Percentiles rank a stretch among this genome's conserved stretches.
phyloP scores from a whole-genome alignment of 129 eudicot genomes.

The Saposhnikovia divaricata region DNA sequence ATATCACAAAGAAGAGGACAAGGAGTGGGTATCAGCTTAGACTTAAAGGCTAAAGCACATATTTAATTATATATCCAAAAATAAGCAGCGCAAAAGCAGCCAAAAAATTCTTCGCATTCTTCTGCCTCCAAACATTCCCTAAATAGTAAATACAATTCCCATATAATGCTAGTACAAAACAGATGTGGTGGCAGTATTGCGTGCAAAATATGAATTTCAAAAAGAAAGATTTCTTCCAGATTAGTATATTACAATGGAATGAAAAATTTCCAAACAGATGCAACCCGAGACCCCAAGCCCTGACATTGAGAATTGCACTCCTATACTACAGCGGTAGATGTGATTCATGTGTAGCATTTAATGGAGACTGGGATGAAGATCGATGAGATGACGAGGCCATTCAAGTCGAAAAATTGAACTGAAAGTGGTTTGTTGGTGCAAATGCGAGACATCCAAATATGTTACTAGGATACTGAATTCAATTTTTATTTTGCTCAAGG shows the following conservation, averaged over 20 bases:
- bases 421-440: not conserved
- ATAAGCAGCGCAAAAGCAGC: not conserved
- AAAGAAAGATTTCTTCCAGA: not conserved
- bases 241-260: not conserved
- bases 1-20: not conserved
- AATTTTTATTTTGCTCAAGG: not conserved
- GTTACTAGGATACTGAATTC: not conserved
- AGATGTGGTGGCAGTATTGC: not conserved
- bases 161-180: not conserved
- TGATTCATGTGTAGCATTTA: not conserved
- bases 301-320: not conserved
- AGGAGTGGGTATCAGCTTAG: not conserved
- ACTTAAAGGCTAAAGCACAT: not conserved
- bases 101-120: not conserved
- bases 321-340: not conserved
- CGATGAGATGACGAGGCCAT: not conserved
- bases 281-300: not conserved
- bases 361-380: not conserved
- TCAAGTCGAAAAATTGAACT: not conserved
- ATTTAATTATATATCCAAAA: not conserved
- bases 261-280: not conserved
- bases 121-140: not conserved
- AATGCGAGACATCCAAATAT: not conserved
- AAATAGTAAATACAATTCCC: not conserved
- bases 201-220: not conserved